These are phyloP conservation scores for Stephanodiscus minutulus DNA, from an alignment of 108 stramenopile species.

Conservation along the genomic window DNA sequence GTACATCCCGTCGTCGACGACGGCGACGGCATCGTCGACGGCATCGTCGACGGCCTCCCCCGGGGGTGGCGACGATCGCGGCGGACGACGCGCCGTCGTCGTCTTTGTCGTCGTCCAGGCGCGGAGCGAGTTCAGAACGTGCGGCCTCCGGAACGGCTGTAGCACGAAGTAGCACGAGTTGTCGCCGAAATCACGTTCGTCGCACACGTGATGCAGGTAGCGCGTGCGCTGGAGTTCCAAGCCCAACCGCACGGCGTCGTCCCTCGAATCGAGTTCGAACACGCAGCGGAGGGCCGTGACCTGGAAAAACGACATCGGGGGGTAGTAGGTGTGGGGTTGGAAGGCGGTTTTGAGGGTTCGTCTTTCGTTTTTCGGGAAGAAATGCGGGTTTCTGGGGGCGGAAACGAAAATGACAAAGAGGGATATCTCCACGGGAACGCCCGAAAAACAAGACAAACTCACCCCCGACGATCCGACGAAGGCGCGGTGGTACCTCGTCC, in stretches of 20 bases:
- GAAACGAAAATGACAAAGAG: no score
- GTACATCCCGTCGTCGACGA: constrained; percentile 8
- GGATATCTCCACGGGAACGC: background rate
- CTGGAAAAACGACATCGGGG: constrained; percentile 9
- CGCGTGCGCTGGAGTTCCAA: constrained; percentile 33
- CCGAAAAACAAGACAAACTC: constrained; percentile 1
- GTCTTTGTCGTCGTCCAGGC: no score
- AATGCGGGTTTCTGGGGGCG: no score
- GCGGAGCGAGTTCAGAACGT: constrained; percentile 60
- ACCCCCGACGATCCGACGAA: constrained; percentile 48
- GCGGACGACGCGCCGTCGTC: constrained; percentile 2
- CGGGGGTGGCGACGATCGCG: no score
- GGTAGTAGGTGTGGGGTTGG: no score
- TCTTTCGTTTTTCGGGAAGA: no score
- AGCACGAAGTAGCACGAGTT: constrained; percentile 49
- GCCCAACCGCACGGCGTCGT: constrained; percentile 44
- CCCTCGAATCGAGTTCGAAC: constrained; percentile 23
- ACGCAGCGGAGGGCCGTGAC: constrained; percentile 25
- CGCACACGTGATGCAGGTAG: constrained; percentile 36
- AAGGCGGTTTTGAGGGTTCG: no score
- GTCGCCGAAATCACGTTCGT: constrained; percentile 47
- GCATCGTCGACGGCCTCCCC: no score
- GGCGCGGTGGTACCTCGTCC: constrained; percentile 28
- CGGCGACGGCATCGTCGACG: constrained; percentile 14
- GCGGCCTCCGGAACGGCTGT: constrained; percentile 40